Evolutionary conservation across 2,329 filamentous ascomycete species (phyloP), one percentile per base, ranked within the genome.

Genomic region (Alternaria novae-zelandiae): DNA sequence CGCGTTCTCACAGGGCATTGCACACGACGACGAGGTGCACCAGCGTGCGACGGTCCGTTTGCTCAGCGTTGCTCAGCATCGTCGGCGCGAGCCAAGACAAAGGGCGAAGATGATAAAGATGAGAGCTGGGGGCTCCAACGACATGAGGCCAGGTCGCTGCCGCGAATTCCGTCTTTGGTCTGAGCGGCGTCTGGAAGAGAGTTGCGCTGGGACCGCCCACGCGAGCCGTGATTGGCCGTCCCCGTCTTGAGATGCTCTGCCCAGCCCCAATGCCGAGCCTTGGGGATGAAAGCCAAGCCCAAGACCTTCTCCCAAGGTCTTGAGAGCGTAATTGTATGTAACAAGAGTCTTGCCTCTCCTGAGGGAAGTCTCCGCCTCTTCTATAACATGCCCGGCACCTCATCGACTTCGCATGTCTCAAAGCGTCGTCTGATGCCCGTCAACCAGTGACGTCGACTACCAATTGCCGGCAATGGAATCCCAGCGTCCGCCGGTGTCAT

Each of bases 381-480:
- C 62, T 79, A 79, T 79, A 78, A 74, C 73, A 79, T 79, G 77
- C 74, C 64, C 71, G 64, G 46, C 63, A 57, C 62, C 72, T 70
- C 74, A 64, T 67, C 68, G 54, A 60, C 64, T 63, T 63, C 60
- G 54, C 62, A 63, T 63, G 63, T 67, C 61, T 44, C 54, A 53
- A 54, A 49, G 66, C 65, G 67, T 62, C 64, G 66, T 57, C 70
- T 72, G 67, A 78, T 74, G 76, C 68, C 65, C 64, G 64, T 68
- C 67, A 55, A 60, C 7, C 64, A 67, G 64, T 73, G 76, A 74
- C 74, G 53, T 44, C 46, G 47, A 49, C 54, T 51, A 57, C 47
- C 64, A 65, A 70, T 64, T 67, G 69, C 65, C 70, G 69, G 70
- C 69, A 66, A 78, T 78, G 75, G 70, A 78, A 51, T 64, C 72